Conservation (phyloP, 805 yeast genomes). For the Cyberlindnera veronae region DNA sequence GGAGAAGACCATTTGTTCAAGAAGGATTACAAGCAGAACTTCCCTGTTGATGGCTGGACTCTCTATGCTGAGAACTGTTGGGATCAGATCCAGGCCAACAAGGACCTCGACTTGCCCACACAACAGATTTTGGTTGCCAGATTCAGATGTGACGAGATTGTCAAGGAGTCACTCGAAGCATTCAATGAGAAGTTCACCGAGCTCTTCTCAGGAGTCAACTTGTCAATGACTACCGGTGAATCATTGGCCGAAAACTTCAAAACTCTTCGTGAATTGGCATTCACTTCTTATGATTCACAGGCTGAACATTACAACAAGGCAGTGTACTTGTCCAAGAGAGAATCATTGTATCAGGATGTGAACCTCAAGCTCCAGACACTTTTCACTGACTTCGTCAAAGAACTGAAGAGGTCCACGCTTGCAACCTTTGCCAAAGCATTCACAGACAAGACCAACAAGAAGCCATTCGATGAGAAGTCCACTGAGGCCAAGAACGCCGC, state of each 20-base stretch:
- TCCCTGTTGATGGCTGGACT: slow-evolving; percentile 97
- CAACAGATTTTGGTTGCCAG: slow-evolving; percentile 94
- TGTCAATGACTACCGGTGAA: slow-evolving; percentile 18
- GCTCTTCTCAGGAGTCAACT: slow-evolving; percentile 8
- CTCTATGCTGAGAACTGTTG: slow-evolving; percentile 87
- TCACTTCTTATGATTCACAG: slow-evolving; percentile 56
- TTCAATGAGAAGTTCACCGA: slow-evolving; percentile 16
- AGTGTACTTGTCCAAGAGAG: slow-evolving; percentile 66
- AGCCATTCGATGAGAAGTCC: slow-evolving; percentile 32
- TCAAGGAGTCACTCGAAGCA: slow-evolving; percentile 35
- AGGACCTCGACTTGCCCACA: slow-evolving; percentile 93
- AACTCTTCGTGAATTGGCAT: slow-evolving; percentile 41
- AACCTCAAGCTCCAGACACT: slow-evolving; percentile 43
- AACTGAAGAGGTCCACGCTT: slow-evolving; percentile 34
- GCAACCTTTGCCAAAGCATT: slow-evolving; percentile 28
- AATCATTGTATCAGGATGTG: slow-evolving; percentile 44
- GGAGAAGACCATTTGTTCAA: slow-evolving; percentile 45
- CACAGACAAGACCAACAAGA: slow-evolving; percentile 27
- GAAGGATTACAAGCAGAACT: slow-evolving; percentile 70
- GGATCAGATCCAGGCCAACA: slow-evolving; percentile 90
- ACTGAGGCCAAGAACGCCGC: slow-evolving; percentile 29
- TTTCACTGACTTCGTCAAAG: slow-evolving; percentile 39
- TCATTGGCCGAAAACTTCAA: slow-evolving; percentile 42
- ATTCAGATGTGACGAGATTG: slow-evolving; percentile 90
- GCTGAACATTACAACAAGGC: slow-evolving; percentile 72